phyloP scores from a whole-genome alignment of 768 basidiomycete genomes.

The Tricholomella constricta region DNA sequence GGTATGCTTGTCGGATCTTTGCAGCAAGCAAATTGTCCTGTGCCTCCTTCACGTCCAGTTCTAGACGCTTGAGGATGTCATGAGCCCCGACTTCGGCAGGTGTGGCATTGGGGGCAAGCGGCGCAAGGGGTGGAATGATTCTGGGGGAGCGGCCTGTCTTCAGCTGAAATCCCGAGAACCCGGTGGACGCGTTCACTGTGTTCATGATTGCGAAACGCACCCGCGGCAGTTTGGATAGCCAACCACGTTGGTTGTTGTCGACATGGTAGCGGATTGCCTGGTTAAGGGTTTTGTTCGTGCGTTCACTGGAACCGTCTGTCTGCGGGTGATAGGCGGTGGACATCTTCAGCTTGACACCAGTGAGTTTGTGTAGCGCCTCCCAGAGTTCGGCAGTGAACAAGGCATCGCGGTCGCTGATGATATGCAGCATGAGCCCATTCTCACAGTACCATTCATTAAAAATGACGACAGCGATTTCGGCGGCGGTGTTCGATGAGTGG shows the following conservation, averaged over 20 bases:
- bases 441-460: constrained; percentile 34
- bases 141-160: constrained; percentile 22
- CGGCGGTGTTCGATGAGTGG: constrained; percentile 11
- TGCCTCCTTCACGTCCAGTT: constrained; percentile 26
- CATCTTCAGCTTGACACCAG: constrained; percentile 32
- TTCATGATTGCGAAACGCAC: constrained; percentile 38
- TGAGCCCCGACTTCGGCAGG: neutral
- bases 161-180: constrained; percentile 37
- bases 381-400: constrained; percentile 31
- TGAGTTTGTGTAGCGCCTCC: too few relatives aligned
- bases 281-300: constrained; percentile 35
- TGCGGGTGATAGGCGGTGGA: constrained; percentile 37
- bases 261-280: too few relatives aligned
- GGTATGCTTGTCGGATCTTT: constrained; percentile 29
- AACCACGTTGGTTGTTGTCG: too few relatives aligned
- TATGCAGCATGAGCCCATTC: constrained; percentile 29
- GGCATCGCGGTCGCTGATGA: constrained; percentile 35
- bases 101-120: neutral
- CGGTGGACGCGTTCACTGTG: constrained; percentile 30
- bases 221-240: constrained; percentile 25
- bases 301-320: constrained; percentile 37
- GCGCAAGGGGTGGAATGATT: constrained; percentile 25
- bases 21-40: constrained; percentile 30
- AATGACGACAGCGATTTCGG: constrained; percentile 22
- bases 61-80: neutral